Conservation (phyloP, 106 monocot genomes). For the Amphibolis antarctica region DNA sequence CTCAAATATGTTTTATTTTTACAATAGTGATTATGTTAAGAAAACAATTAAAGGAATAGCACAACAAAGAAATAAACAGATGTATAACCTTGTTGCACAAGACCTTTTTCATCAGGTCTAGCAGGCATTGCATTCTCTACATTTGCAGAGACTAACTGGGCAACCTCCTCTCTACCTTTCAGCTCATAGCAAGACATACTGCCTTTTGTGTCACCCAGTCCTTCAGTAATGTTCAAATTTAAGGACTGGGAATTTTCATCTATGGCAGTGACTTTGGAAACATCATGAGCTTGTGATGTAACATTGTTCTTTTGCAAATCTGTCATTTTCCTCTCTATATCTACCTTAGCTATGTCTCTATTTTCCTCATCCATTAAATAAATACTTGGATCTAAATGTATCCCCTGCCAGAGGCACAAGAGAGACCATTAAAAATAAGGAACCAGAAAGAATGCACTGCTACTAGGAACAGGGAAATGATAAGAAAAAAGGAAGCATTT, state of each 20-base stretch:
- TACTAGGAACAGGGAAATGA: neutral
- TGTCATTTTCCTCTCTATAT: slow-evolving; percentile 15
- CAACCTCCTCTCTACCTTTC: slow-evolving; percentile 12
- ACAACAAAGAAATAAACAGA: slow-evolving; percentile 1
- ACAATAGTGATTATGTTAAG: neutral
- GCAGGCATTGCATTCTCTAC: slow-evolving; percentile 11
- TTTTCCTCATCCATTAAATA: slow-evolving; percentile 97
- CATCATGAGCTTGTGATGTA: slow-evolving; percentile 7
- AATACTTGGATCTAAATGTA: slow-evolving; percentile 98
- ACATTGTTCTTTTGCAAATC: slow-evolving; percentile 5
- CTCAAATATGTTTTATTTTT: neutral
- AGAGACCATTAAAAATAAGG: neutral
- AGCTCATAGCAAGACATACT: slow-evolving; percentile 10
- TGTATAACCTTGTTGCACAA: slow-evolving; percentile 32
- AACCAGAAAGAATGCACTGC: neutral
- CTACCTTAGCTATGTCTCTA: slow-evolving; percentile 18
- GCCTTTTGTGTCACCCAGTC: slow-evolving; percentile 5
- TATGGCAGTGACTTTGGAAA: slow-evolving; percentile 11
- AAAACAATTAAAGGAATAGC: neutral
- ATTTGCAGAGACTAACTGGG: slow-evolving; percentile 6
- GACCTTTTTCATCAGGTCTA: slow-evolving; percentile 11
- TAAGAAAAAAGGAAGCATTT: too few relatives aligned
- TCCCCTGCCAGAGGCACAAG: slow-evolving; percentile 52
- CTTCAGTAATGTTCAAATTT: neutral
- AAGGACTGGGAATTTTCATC: slow-evolving; percentile 14